phyloP scores from a whole-genome alignment of 768 basidiomycete species.

The Lactarius pseudohatsudake region DNA sequence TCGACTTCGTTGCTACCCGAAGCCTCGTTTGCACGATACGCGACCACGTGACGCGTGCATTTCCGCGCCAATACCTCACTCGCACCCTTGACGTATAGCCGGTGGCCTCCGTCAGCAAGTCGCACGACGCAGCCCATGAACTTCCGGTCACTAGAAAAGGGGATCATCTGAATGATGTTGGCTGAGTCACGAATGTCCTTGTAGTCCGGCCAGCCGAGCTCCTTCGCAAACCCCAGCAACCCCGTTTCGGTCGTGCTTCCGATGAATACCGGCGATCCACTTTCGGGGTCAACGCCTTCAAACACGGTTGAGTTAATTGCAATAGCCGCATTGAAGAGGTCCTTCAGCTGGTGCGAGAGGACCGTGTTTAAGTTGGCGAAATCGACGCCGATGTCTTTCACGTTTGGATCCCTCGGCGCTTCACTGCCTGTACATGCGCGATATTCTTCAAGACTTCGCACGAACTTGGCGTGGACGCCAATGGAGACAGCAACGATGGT shows the following conservation, averaged over 20 bases:
- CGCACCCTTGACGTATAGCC: constrained; percentile 89
- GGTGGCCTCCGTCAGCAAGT: constrained; percentile 50
- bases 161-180: constrained; percentile 79
- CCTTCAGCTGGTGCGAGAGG: constrained; percentile 58
- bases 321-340: constrained; percentile 81
- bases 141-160: constrained; percentile 92
- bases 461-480: constrained; percentile 94
- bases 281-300: constrained; percentile 69
- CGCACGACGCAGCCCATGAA: constrained; percentile 89
- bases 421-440: constrained; percentile 68
- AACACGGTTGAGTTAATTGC: constrained; percentile 94
- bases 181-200: constrained; percentile 58
- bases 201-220: constrained; percentile 75
- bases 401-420: constrained; percentile 43
- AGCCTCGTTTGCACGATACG: constrained; percentile 38
- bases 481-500: constrained; percentile 93
- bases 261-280: constrained; percentile 62
- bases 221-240: constrained; percentile 80
- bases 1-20: constrained; percentile 43
- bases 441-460: constrained; percentile 72
- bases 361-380: constrained; percentile 63
- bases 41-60: constrained; percentile 72
- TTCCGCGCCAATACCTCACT: constrained; percentile 87
- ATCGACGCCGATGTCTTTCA: constrained; percentile 86
- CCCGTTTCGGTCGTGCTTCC: constrained; percentile 97